These are phyloP conservation scores for Malassezia dermatis DNA, from an alignment of 1,284 basidiomycete species.

Conservation along the genomic window DNA sequence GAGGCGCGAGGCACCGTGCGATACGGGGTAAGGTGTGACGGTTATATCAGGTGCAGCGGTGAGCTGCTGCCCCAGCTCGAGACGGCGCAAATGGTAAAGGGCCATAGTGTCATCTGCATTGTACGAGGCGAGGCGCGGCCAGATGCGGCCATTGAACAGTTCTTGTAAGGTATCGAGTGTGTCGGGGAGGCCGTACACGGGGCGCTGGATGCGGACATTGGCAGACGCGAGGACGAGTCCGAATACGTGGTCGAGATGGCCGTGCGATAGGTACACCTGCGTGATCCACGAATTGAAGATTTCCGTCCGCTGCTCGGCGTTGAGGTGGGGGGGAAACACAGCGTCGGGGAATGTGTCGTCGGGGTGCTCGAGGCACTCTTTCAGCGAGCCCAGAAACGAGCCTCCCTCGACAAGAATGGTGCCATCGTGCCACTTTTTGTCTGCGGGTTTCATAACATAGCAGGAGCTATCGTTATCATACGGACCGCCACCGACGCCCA, in stretches of 20 bases:
- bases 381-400: slow-evolving; percentile 40
- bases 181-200: slow-evolving; percentile 57
- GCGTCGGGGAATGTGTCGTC: slow-evolving; percentile 32
- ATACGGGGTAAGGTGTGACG: background rate
- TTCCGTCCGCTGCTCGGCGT: slow-evolving; percentile 27
- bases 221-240: slow-evolving; percentile 67
- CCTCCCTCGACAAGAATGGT: slow-evolving; percentile 47
- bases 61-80: background rate
- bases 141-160: slow-evolving; percentile 66
- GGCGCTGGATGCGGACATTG: slow-evolving; percentile 58
- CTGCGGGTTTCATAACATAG: slow-evolving; percentile 48
- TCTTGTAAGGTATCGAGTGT: slow-evolving; percentile 61
- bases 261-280: slow-evolving; percentile 59
- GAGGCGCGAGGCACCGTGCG: slow-evolving; percentile 21
- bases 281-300: slow-evolving; percentile 38
- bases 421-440: slow-evolving; percentile 41
- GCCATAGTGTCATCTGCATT: slow-evolving; percentile 50
- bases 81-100: slow-evolving; percentile 32
- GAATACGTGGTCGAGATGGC: slow-evolving; percentile 68
- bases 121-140: slow-evolving; percentile 71
- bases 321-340: slow-evolving; percentile 25
- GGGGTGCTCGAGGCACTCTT: slow-evolving; percentile 31
- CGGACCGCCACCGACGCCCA: slow-evolving; percentile 50
- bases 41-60: background rate
- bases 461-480: slow-evolving; percentile 48